Evolutionary conservation across 192 early-diverging fungal genomes (phyloP).

Genomic region (Coemansia sp.): DNA sequence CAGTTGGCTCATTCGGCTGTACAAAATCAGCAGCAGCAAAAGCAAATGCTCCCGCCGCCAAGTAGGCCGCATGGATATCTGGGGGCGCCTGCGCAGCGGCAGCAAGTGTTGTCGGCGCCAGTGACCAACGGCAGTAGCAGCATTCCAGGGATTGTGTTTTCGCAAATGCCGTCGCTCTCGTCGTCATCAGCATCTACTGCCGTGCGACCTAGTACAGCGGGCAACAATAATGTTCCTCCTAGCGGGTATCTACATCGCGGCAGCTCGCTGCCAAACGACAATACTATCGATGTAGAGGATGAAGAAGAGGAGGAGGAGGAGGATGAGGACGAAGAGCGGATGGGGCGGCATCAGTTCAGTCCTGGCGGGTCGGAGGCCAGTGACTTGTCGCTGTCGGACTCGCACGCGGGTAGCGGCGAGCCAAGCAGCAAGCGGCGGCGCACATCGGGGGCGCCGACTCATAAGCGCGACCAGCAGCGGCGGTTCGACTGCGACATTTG

Average conservation of each 20-base stretch:
- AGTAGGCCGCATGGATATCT: not conserved
- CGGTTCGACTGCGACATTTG: constrained; percentile 68
- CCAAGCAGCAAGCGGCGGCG: constrained; percentile 35
- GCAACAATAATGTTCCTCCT: not conserved
- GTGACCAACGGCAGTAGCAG: not conserved
- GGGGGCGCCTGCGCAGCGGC: constrained; percentile 1
- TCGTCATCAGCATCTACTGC: not conserved
- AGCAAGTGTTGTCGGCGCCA: constrained; percentile 1
- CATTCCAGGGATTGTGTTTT: constrained; percentile 29
- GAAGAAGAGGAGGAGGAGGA: constrained; percentile 16
- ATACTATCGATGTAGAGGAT: not conserved
- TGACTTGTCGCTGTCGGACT: constrained; percentile 10
- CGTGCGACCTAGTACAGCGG: not conserved
- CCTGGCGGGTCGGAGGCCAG: constrained; percentile 1
- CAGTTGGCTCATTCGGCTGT: not conserved
- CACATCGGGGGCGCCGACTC: constrained; percentile 12
- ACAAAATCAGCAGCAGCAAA: not conserved
- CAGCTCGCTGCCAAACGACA: not conserved
- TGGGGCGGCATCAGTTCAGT: not conserved
- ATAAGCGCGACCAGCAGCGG: constrained; percentile 54
- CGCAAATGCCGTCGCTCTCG: constrained; percentile 46
- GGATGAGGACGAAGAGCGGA: constrained; percentile 8
- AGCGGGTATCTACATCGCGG: not conserved
- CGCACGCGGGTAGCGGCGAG: not conserved
- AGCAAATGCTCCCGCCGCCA: not conserved